Evolutionary conservation across 2,329 filamentous ascomycete species (phyloP), one percentile per base, ranked within the genome.

Genomic region (Falciphora oryzae): DNA sequence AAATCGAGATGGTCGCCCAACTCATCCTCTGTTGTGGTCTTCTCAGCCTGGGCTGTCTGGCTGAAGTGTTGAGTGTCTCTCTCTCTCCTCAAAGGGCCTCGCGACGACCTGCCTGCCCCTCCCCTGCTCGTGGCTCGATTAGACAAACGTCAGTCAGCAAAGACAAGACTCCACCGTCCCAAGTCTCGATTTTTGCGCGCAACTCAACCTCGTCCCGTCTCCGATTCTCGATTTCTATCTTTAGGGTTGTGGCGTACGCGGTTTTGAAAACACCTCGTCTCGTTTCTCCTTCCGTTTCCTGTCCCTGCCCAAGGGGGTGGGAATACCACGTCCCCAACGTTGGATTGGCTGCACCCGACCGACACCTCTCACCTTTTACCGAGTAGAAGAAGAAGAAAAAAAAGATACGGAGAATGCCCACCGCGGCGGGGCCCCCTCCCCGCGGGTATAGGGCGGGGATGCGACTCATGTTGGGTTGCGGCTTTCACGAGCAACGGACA

Each of bases 241-340:
- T 53, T 53, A 53, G 44, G 18, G 44, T 25, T 53, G 44, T 25
- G 10, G 44, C 44, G 44, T 53, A 53, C 44, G 44, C 44, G 44
- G 44, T 53, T 53, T 53, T 53, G 44, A n/a, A 53, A 53, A 53
- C 44, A 53, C 44, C 44, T 53, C 44, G 44, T 53, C 44, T 53
- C 22, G 44, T 53, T 53, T 53, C 44, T 53, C 44, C 44, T 25
- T 22, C 44, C 44, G 18, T 22, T 53, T 53, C n/a, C 44, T 25
- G 6, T 22, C n/a, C 44, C 44, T 25, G 6, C 8, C 32, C 44
- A 53, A 25, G 44, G 44, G 44, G 44, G 44, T 53, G 44, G 44
- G 22, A 25, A n/a, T 53, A 53, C 18, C 44, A 53, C 44, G n/a
- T 53, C 18, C n/a, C 44, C 4, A 22, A 3, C 16, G 14, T 16